Evolutionary conservation across 2,329 filamentous ascomycete genomes (phyloP).

Genomic region (Alternaria brassicae): DNA sequence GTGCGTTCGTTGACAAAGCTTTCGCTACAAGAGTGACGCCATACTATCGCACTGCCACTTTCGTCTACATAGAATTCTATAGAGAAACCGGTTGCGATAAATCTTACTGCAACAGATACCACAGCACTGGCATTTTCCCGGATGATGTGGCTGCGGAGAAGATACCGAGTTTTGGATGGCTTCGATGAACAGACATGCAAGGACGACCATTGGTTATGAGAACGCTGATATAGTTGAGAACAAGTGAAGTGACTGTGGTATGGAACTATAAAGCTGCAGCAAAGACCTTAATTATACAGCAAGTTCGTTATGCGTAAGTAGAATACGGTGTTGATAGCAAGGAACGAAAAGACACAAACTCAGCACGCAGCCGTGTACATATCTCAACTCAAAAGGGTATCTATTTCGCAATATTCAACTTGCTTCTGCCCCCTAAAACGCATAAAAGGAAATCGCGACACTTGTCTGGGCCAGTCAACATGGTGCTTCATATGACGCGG

Average conservation of each 20-base stretch:
- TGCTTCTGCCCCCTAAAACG: conserved; percentile 37
- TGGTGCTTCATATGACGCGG: conserved; percentile 30
- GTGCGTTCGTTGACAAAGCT: neutral
- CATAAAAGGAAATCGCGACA: conserved; percentile 39
- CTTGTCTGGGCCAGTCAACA: conserved; percentile 42
- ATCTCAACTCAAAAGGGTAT: neutral
- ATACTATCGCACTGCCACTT: neutral
- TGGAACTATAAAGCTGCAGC: neutral
- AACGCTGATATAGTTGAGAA: neutral
- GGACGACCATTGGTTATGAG: neutral
- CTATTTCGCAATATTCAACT: conserved; percentile 15
- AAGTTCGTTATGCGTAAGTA: neutral
- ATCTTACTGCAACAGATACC: neutral
- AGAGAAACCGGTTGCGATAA: neutral
- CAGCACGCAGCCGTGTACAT: neutral
- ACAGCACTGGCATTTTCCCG: neutral
- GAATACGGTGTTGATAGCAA: neutral
- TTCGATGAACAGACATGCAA: neutral
- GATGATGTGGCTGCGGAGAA: neutral
- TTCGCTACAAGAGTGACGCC: neutral
- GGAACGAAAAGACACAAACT: neutral
- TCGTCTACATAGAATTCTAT: neutral
- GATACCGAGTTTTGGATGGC: neutral
- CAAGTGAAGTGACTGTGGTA: neutral
- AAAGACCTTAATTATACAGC: conserved; percentile 9